Evolutionary conservation across 768 basidiomycete genomes (phyloP).

Genomic region (Symmetrospora coprosmae): DNA sequence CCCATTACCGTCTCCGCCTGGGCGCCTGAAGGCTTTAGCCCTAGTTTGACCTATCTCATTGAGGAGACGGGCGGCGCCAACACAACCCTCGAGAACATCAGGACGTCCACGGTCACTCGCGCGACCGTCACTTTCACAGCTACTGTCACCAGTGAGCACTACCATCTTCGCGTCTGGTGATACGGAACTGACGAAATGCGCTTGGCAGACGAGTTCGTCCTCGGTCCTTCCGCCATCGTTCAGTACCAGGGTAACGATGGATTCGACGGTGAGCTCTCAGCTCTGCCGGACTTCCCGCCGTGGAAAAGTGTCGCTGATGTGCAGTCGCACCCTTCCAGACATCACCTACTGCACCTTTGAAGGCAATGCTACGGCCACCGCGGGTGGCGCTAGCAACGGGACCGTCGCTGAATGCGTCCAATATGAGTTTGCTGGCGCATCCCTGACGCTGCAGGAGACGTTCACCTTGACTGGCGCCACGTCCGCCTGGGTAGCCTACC

Average conservation of each 20-base stretch:
- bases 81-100: neutral
- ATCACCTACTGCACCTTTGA: neutral
- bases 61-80: neutral
- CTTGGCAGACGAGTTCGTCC: neutral
- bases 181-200: too few species aligned
- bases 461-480: neutral
- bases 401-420: neutral
- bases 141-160: too few species aligned
- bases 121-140: neutral
- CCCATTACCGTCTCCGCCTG: conserved; percentile 1
- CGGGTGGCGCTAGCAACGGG: neutral
- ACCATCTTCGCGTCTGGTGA: too few species aligned
- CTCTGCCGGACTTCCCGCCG: too few species aligned
- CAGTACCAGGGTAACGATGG: neutral
- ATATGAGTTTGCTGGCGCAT: neutral
- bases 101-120: neutral
- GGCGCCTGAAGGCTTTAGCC: neutral
- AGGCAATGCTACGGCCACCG: neutral
- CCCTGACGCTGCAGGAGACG: neutral
- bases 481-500: neutral
- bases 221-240: neutral
- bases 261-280: neutral
- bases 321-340: neutral
- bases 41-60: neutral
- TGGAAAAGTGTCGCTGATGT: too few species aligned